phyloP scores from a whole-genome alignment of 2,329 filamentous ascomycete species.

The Arthrobotrys iridis region DNA sequence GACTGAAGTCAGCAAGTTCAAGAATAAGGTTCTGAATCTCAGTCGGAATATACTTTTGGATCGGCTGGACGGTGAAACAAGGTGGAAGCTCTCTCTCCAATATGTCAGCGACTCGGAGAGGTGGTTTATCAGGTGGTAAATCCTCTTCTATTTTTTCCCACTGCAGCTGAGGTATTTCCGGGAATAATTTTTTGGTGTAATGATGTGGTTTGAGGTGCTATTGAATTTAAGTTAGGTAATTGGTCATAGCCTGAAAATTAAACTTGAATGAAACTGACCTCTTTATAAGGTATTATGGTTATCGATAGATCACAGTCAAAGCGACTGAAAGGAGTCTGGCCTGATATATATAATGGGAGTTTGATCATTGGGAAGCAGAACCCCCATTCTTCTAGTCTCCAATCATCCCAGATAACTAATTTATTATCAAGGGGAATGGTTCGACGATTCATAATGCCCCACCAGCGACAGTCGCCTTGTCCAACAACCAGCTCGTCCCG shows the following conservation, averaged over 20 bases:
- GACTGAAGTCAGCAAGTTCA: not conserved
- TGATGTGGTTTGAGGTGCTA: not conserved
- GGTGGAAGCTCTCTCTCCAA: not conserved
- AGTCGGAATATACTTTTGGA: not conserved
- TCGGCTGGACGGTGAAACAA: not conserved
- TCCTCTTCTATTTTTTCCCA: too few relatives aligned
- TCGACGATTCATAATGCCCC: not conserved
- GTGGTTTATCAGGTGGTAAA: not conserved
- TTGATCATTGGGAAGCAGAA: not conserved
- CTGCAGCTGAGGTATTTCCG: not conserved
- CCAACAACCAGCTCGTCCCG: not conserved
- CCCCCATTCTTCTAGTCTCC: conserved; percentile 9
- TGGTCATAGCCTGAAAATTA: too few relatives aligned
- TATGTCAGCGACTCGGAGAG: not conserved
- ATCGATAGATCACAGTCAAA: conserved; percentile 6
- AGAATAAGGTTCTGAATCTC: not conserved
- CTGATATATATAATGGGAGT: not conserved
- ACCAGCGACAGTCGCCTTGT: not conserved
- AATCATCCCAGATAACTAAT: not conserved
- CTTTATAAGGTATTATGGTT: not conserved
- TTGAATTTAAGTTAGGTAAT: not conserved
- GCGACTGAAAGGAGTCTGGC: not conserved
- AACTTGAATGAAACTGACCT: not conserved
- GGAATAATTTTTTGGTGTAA: not conserved
- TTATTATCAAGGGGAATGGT: not conserved